Evolutionary conservation across 2,329 filamentous ascomycete genomes (phyloP), one percentile per base, ranked within the genome.

Genomic region (Beauveria asiatica): DNA sequence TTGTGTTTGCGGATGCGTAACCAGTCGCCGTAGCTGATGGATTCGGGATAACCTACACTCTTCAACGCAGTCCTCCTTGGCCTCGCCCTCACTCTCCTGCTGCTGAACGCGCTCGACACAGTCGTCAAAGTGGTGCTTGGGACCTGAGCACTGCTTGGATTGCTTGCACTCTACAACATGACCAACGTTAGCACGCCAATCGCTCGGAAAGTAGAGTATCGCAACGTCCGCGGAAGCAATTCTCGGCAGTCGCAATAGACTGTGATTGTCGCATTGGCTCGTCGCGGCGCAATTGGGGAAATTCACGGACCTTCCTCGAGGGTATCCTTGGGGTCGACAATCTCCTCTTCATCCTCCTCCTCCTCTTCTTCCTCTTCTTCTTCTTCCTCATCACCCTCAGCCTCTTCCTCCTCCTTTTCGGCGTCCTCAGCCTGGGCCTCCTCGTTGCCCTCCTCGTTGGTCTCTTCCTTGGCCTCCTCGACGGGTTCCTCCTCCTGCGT

Each of bases 71-170:
- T 97, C 92, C 84, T 99, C 94, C 71, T 89, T 86, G 69, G 87
- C 80, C 60, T 80, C 87, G 69, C 88, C 85, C 65, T 87, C 83
- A 68, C 88, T 84, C 71, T 91, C 85, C 65, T 75, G 73, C 67
- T 75, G 67, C 61, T 74, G 70, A 68, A 99, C 94, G 70, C 94
- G 92, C 84, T 96, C 92, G 69, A 93, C 92, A 76, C 94, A 99
- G 80, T 97, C 91, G 67, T 97, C 93, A 76, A 89, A 97, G 84
- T 99, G 94, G 83, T 97, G 93, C 86, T 97, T 99, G 73, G 85
- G 84, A 62, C 88, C 87, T 64, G 87, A 82, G 79, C 94, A 99
- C 76, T 89, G 81, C 75, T 88, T 83, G 66, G 92, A 92, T 75
- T 93, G 85, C 77, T 85, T 84, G 84, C 94, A 99, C 73, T 96